Evolutionary conservation across 1,284 basidiomycete genomes (phyloP).

Genomic region (Hemileia vastatrix): DNA sequence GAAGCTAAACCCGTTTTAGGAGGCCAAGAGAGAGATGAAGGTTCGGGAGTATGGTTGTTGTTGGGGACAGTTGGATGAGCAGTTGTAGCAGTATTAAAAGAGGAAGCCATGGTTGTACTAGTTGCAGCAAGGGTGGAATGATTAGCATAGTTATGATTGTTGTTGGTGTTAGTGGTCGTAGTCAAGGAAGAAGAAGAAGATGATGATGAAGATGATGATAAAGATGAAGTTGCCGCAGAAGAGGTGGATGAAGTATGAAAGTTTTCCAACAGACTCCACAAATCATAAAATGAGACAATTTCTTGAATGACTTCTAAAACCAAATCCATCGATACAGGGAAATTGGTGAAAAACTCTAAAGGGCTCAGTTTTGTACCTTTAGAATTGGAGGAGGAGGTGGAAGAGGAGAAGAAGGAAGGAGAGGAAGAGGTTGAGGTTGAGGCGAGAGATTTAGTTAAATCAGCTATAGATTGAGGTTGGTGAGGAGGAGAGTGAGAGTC

Average conservation of each 20-base stretch:
- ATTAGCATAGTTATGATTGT: background rate
- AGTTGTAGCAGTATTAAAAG: no score
- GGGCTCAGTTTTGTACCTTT: slow-evolving; percentile 50
- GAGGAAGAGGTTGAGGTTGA: slow-evolving; percentile 50
- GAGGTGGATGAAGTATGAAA: slow-evolving; percentile 48
- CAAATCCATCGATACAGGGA: slow-evolving; percentile 72
- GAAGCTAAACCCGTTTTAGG: no score
- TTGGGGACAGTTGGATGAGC: no score
- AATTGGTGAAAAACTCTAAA: slow-evolving; percentile 68
- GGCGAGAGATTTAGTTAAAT: background rate
- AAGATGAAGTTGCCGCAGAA: slow-evolving; percentile 13
- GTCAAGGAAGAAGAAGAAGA: no score
- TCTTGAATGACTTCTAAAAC: slow-evolving; percentile 82
- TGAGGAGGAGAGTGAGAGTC: background rate
- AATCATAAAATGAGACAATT: slow-evolving; percentile 73
- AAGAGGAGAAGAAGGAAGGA: slow-evolving; percentile 47
- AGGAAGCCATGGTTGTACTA: background rate
- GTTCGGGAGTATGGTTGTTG: slow-evolving; percentile 2
- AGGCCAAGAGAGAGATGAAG: background rate
- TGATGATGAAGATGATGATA: no score
- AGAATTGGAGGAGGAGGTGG: slow-evolving; percentile 48
- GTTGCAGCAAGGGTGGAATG: background rate
- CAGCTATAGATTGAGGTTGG: background rate
- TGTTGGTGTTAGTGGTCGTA: no score
- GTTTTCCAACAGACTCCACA: slow-evolving; percentile 72